A percentile compares a stretch with the other conserved stretches of the same genome.
Evolutionary conservation across 345 rosid genomes (phyloP).

Genomic region (Eutrema heterophyllum): DNA sequence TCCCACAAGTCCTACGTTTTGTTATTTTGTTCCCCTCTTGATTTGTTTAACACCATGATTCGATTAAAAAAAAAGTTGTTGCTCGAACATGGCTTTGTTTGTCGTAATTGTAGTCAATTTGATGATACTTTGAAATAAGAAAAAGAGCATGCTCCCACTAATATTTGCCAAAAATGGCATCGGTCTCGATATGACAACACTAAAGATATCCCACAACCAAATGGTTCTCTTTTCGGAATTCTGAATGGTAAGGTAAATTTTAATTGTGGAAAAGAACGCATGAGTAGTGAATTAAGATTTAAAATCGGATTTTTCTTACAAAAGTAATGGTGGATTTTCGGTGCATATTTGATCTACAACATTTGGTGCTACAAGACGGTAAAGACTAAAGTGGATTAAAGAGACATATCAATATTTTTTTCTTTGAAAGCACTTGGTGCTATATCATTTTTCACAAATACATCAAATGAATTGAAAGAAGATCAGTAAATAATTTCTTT

Average conservation of each 20-base stretch:
- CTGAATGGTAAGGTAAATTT: background rate
- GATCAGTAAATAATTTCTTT: too few species aligned
- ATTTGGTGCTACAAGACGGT: too few species aligned
- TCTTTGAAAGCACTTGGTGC: too few species aligned
- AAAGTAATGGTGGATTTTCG: background rate
- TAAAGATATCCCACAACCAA: background rate
- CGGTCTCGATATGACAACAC: slow-evolving; percentile 5
- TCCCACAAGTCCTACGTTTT: slow-evolving; percentile 8
- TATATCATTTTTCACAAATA: too few species aligned
- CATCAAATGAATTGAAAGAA: too few species aligned
- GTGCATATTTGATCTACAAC: too few species aligned
- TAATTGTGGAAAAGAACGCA: background rate
- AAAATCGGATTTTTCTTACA: background rate
- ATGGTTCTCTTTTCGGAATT: background rate
- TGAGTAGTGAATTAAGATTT: background rate
- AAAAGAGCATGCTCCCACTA: slow-evolving; percentile 12
- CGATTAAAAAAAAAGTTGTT: background rate
- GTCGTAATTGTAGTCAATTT: slow-evolving; percentile 7
- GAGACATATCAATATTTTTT: too few species aligned
- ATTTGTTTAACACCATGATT: background rate
- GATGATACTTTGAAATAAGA: slow-evolving; percentile 14
- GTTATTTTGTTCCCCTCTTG: background rate
- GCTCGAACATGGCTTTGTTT: background rate
- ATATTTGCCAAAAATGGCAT: slow-evolving; percentile 19
- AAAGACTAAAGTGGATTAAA: too few species aligned